Conservation (phyloP, 768 basidiomycete species). For the Phlebiopsis flavidoalba region DNA sequence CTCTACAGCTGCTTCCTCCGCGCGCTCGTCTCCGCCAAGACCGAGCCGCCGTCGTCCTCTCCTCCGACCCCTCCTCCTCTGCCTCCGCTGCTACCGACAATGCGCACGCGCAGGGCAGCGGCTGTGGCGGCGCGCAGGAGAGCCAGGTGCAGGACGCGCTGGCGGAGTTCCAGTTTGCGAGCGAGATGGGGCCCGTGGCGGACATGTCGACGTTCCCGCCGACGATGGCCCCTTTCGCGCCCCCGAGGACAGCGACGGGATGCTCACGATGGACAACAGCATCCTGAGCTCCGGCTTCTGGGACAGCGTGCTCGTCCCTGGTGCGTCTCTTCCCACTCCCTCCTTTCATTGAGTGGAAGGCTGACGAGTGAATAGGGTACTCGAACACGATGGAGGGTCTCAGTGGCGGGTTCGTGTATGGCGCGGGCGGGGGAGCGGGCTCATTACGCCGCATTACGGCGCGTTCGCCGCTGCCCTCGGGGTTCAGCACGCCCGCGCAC, state of each 20-base stretch:
- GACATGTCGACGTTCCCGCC: constrained; percentile 85
- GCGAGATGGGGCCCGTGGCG: constrained; percentile 81
- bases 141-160: constrained; percentile 21
- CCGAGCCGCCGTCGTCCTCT: background rate
- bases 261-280: constrained; percentile 80
- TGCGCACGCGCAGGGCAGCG: constrained; percentile 10
- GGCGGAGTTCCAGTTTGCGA: constrained; percentile 64
- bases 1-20: constrained; percentile 58
- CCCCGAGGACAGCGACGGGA: constrained; percentile 32
- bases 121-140: constrained; percentile 1
- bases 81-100: background rate
- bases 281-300: constrained; percentile 78
- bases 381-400: constrained; percentile 77
- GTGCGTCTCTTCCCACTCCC: constrained; percentile 38
- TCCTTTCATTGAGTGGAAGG: background rate
- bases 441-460: constrained; percentile 57
- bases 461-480: constrained; percentile 52
- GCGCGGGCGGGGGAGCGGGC: constrained; percentile 77
- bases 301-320: constrained; percentile 85
- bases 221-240: constrained; percentile 62
- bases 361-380: constrained; percentile 46
- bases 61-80: no score
- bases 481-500: constrained; percentile 39
- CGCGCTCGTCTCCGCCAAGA: constrained; percentile 7
- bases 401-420: constrained; percentile 82